phyloP scores from a whole-genome alignment of 2,329 filamentous ascomycete genomes.

The Cadophora sp. region DNA sequence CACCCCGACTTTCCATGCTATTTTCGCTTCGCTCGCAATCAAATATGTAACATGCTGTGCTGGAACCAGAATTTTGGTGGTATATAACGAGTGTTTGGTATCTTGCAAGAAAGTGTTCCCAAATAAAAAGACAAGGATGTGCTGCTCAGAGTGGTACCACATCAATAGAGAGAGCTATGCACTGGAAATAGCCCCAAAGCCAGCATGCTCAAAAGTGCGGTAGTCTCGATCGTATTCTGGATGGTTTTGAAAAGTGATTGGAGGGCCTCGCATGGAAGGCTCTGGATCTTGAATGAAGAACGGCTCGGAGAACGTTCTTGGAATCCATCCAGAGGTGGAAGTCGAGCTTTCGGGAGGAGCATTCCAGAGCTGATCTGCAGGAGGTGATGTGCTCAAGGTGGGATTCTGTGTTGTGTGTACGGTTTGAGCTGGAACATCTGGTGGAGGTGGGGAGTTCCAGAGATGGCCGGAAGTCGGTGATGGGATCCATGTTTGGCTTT shows the following conservation, averaged over 20 bases:
- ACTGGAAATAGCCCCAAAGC: conserved; percentile 7
- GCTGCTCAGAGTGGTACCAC: not conserved
- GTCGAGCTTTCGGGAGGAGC: not conserved
- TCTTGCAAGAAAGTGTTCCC: not conserved
- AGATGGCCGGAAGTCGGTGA: not conserved
- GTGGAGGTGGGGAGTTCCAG: conserved; percentile 1
- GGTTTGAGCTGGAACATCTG: not conserved
- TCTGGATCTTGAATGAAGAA: not conserved
- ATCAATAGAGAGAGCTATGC: not conserved
- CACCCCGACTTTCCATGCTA: not conserved
- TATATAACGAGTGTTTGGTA: not conserved
- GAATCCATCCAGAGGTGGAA: not conserved
- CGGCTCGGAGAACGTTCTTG: not conserved
- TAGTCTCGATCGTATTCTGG: conserved; percentile 7
- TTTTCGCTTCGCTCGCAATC: not conserved
- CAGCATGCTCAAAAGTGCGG: conserved; percentile 10
- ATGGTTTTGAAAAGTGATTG: not conserved
- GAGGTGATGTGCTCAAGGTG: conserved; percentile 10
- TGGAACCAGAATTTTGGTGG: not conserved
- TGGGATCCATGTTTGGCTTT: not conserved
- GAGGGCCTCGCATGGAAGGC: not conserved
- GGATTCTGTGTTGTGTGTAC: not conserved
- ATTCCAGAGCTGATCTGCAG: not conserved
- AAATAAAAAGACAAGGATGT: not conserved
- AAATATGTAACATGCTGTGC: not conserved